Evolutionary conservation across 768 basidiomycete genomes (phyloP), one percentile per base, ranked within the genome.

Genomic region (Daedalea quercina): DNA sequence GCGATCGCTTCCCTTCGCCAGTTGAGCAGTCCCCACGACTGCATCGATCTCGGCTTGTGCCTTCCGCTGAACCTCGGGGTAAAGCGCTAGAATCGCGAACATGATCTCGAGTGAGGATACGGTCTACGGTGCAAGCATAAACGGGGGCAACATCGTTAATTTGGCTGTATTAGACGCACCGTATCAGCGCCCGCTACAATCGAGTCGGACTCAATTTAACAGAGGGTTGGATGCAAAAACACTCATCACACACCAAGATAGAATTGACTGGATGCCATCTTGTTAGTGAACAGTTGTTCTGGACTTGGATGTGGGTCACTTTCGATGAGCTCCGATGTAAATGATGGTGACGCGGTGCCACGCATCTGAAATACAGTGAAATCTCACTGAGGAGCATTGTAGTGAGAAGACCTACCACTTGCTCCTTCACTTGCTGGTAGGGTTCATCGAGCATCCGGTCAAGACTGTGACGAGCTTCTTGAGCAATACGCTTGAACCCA

Each of bases 141-240:
- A 13, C 33, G n/a, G 37, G 26, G 33, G 46, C n/a, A 15, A 22
- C 83, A 0, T 82, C 85, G 58, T 85, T 84, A 11, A 33, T 12
- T 3, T 11, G n/a, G 23, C 3, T 24, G 4, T 4, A 17, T 3
- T 4, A 12, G 2, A 12, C 42, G 9, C 51, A 59, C 57, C 37
- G 57, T 55, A 12, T 59, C 57, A 15, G 26, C 52, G 3, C 57
- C 57, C 22, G 57, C 57, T 59, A 35, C 17, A 26, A 22, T 4
- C 9, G 25, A 3, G 19, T 19, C n/a, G n/a, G 20, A 12, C n/a
- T 19, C 37, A 26, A 17, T 42, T 13, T 44, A 33, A 40, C 33
- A 17, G 41, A 12, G 12, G 33, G 2, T 17, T 35, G 17, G 20
- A 3, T 15, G 22, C 31, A 22, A 24, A 19, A n/a, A 15, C 0